Base-by-base conservation (phyloP, 2,329 filamentous ascomycete genomes). In the Tolypocladium paradoxum region DNA sequence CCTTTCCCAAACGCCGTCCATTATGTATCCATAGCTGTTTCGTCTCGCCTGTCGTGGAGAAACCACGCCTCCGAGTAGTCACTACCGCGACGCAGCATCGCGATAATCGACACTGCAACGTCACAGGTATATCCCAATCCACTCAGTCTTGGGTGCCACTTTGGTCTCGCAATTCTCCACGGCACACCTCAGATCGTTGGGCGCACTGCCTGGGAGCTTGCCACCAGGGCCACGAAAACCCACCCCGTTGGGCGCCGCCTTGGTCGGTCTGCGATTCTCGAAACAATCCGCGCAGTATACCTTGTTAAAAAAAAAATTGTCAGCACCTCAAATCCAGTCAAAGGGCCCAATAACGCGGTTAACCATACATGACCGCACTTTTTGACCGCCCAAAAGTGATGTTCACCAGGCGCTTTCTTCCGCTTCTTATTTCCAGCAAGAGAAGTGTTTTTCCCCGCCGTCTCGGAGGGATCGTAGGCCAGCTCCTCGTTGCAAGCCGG, bases 371-470 rank as follows among this genome's bases (percentile, higher is more conserved):
- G 93, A 58, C 93, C 93, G 67, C 93, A 99, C 50, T 79, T 79
- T 69, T 91, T 96, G 36, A 93, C 78, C 1, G 93, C 86, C 90
- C 91, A 97, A 57, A 97, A 92, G 62, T 96, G 87, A 64, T 88
- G 84, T 69, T 95, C 90, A 24, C 76, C 78, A 7, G 73, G 69
- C 22, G 76, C 72, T 35, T 66, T 60, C 61, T 78, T 83, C 48
- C 72, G 71, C 38, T 71, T 76, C 57, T 62, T 70, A 18, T 36
- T 24, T 0, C 58, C 53, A 12, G 48, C 29, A 3, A 56, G 55
- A 16, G 59, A 55, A n/a, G 58, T 50, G 35, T 56, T 60, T 43
- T 52, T 54, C 4, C 54, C 40, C 6, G 57, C 60, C 22, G 61
- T 60, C 38, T 73, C 70, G 1, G 72, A 65, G 0, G 82, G 82